phyloP scores from a whole-genome alignment of 345 rosid species.

The Hibiscus mutabilis region DNA sequence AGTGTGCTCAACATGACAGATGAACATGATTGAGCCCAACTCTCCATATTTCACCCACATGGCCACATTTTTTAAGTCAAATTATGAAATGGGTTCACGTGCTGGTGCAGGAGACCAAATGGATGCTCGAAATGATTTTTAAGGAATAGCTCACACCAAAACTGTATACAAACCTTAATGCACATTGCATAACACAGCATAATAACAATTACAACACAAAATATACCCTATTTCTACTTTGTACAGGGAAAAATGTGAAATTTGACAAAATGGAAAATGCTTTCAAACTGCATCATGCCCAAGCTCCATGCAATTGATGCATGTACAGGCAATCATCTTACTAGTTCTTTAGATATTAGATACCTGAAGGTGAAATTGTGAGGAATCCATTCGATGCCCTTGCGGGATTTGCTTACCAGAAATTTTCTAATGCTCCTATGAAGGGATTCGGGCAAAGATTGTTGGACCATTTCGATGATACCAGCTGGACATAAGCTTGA shows the following conservation, averaged over 20 bases:
- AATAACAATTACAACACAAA: slow-evolving; percentile 8
- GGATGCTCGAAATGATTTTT: neutral
- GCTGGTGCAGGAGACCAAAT: neutral
- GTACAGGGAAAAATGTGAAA: slow-evolving; percentile 25
- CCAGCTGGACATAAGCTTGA: slow-evolving; percentile 48
- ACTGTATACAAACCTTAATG: slow-evolving; percentile 12
- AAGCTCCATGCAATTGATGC: neutral
- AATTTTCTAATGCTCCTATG: slow-evolving; percentile 46
- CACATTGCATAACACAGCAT: slow-evolving; percentile 4
- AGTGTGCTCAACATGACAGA: neutral
- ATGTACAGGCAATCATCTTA: slow-evolving; percentile 27
- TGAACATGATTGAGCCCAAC: neutral
- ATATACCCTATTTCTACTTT: slow-evolving; percentile 22
- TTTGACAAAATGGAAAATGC: slow-evolving; percentile 11
- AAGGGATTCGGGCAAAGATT: slow-evolving; percentile 54
- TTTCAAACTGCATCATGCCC: slow-evolving; percentile 2
- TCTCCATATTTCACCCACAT: neutral
- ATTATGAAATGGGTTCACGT: neutral
- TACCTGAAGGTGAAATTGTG: slow-evolving; percentile 81
- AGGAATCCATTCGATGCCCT: slow-evolving; percentile 82
- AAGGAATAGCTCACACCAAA: neutral
- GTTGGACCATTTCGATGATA: slow-evolving; percentile 61
- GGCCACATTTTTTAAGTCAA: neutral
- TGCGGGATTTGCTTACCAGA: slow-evolving; percentile 50
- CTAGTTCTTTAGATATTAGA: slow-evolving; percentile 72